Conservation (phyloP, 2,329 filamentous ascomycete species). For the Pseudovirgaria hyperparasitica region DNA sequence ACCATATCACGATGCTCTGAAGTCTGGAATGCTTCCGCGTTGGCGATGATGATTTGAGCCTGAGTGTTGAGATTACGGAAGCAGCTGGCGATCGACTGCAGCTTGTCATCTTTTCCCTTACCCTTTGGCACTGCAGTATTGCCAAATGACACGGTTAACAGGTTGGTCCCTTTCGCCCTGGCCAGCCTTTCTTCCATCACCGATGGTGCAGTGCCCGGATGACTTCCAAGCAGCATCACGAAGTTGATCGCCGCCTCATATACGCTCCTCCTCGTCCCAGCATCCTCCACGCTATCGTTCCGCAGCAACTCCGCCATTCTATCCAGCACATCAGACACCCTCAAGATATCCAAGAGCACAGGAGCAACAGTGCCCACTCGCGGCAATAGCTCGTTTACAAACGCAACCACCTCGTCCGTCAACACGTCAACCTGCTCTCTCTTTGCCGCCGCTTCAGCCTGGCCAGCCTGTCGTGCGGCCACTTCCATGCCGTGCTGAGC, state of each 20-base stretch:
- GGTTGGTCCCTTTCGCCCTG: conserved; percentile 21
- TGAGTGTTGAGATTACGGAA: conserved; percentile 15
- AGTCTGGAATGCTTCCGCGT: conserved; percentile 11
- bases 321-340: too few species aligned
- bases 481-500: conserved; percentile 7
- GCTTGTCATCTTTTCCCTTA: conserved; percentile 5
- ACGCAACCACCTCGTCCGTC: conserved; percentile 6
- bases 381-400: conserved; percentile 15
- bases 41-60: conserved; percentile 10
- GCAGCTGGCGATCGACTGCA: conserved; percentile 13
- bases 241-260: conserved; percentile 30
- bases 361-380: conserved; percentile 12
- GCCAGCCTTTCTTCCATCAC: conserved; percentile 22
- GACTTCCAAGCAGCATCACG: conserved; percentile 20
- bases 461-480: neutral
- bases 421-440: conserved; percentile 8
- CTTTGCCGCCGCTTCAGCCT: conserved; percentile 6
- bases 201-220: conserved; percentile 17
- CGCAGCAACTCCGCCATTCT: conserved; percentile 26
- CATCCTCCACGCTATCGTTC: conserved; percentile 29
- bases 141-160: conserved; percentile 23
- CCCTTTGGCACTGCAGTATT: neutral
- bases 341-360: conserved; percentile 23
- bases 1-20: conserved; percentile 18
- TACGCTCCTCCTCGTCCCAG: conserved; percentile 17